Evolutionary conservation across 139 green algal genomes (phyloP).

Genomic region (Desmodesmus armatus): DNA sequence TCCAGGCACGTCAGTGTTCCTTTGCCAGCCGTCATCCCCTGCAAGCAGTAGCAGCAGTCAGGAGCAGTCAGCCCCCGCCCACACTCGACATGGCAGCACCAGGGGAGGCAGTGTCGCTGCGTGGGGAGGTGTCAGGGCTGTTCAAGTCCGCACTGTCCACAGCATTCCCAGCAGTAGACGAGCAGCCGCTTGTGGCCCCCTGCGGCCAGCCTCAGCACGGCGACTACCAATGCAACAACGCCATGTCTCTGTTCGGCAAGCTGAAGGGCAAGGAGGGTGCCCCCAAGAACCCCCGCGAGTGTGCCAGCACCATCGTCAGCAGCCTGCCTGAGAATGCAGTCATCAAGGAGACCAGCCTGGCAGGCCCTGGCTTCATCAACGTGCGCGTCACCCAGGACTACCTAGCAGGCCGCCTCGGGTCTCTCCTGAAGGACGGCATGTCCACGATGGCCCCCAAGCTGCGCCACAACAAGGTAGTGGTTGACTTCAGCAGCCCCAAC

Average conservation of each 20-base stretch:
- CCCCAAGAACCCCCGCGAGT: constrained; percentile 87
- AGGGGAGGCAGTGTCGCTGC: neutral
- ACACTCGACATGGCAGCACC: constrained; percentile 25
- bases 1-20: too few relatives aligned
- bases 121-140: constrained; percentile 64
- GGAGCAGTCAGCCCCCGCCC: neutral
- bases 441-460: constrained; percentile 51
- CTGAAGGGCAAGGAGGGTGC: constrained; percentile 86
- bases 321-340: constrained; percentile 70
- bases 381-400: constrained; percentile 44
- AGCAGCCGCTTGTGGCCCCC: constrained; percentile 64
- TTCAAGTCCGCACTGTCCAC: constrained; percentile 74
- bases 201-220: constrained; percentile 89
- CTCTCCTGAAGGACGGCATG: constrained; percentile 65
- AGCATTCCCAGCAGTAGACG: constrained; percentile 76
- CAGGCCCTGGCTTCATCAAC: constrained; percentile 99
- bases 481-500: constrained; percentile 98
- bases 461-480: constrained; percentile 70
- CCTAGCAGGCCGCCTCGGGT: constrained; percentile 37
- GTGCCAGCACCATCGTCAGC: constrained; percentile 88
- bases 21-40: neutral
- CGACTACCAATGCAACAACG: constrained; percentile 98
- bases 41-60: constrained; percentile 13
- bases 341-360: constrained; percentile 70
- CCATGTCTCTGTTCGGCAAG: constrained; percentile 94